These are phyloP conservation scores for Coniochaeta sp. DNA, from an alignment of 2,329 filamentous ascomycete genomes.

Conservation along the genomic window DNA sequence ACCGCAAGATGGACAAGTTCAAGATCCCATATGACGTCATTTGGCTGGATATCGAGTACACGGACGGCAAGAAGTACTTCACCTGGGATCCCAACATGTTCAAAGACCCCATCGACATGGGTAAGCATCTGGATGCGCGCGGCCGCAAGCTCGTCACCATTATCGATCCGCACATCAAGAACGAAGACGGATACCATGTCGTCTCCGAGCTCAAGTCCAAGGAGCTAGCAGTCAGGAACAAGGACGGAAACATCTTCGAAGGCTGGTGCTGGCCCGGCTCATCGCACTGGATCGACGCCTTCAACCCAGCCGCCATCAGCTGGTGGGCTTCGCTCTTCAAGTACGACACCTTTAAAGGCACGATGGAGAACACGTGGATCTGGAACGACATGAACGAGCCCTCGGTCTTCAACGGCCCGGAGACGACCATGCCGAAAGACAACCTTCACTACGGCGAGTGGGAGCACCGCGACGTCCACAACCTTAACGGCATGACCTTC, in stretches of 20 bases:
- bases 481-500: conserved; percentile 90
- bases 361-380: conserved; percentile 78
- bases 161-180: conserved; percentile 98
- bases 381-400: conserved; percentile 99
- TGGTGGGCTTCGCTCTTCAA: conserved; percentile 92
- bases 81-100: conserved; percentile 93
- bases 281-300: conserved; percentile 92
- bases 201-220: conserved; percentile 78
- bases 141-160: conserved; percentile 89
- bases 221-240: conserved; percentile 79
- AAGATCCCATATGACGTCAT: conserved; percentile 98
- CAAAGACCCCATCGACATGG: conserved; percentile 77
- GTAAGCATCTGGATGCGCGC: conserved; percentile 75
- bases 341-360: conserved; percentile 82
- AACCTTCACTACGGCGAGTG: conserved; percentile 86
- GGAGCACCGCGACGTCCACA: conserved; percentile 97
- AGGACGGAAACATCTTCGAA: conserved; percentile 82
- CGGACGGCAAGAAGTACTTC: conserved; percentile 95
- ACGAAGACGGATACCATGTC: conserved; percentile 68
- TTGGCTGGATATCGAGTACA: conserved; percentile 98
- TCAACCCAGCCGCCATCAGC: conserved; percentile 81
- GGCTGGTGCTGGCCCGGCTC: conserved; percentile 99
- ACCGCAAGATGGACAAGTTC: conserved; percentile 90
- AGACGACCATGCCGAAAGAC: conserved; percentile 98
- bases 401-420: conserved; percentile 95